Conservation (phyloP, 2,329 filamentous ascomycete genomes). For the Ophiocordyceps unilateralis region DNA sequence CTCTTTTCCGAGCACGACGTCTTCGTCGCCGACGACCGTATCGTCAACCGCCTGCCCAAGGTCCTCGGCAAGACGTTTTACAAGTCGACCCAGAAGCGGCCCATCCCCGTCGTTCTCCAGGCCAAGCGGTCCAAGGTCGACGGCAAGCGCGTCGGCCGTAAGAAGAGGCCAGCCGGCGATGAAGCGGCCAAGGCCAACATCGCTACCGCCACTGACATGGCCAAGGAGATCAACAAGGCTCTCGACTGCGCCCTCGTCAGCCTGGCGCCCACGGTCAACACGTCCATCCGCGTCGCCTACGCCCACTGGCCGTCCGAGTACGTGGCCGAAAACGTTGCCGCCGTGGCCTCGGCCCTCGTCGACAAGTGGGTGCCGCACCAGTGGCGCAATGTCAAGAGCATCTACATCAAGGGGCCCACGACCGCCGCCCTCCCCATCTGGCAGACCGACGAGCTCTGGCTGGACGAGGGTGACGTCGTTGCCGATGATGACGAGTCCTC, state of each 20-base stretch:
- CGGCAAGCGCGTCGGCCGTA: constrained; percentile 37
- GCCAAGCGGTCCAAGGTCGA: constrained; percentile 43
- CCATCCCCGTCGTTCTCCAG: constrained; percentile 62
- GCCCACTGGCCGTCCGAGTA: constrained; percentile 59
- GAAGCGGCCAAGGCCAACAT: constrained; percentile 16
- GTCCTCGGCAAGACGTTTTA: constrained; percentile 87
- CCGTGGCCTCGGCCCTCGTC: constrained; percentile 50
- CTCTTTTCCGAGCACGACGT: constrained; percentile 76
- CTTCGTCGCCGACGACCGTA: constrained; percentile 82
- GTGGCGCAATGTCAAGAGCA: constrained; percentile 68
- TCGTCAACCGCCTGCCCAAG: constrained; percentile 56
- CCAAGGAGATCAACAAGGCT: constrained; percentile 65
- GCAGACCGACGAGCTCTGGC: constrained; percentile 83
- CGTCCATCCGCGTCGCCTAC: constrained; percentile 62
- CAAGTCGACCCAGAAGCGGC: constrained; percentile 65
- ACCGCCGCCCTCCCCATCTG: constrained; percentile 88
- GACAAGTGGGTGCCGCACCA: constrained; percentile 70
- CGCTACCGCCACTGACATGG: constrained; percentile 47
- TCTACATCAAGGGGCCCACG: constrained; percentile 83
- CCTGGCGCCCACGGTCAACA: constrained; percentile 62
- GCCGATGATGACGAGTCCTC: constrained; percentile 38
- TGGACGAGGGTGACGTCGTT: constrained; percentile 58
- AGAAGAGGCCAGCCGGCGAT: constrained; percentile 26
- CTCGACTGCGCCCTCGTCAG: constrained; percentile 63
- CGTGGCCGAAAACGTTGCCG: constrained; percentile 63